These are phyloP conservation scores for Apiospora koreana DNA, from an alignment of 2,329 filamentous ascomycete species.

Conservation along the genomic window DNA sequence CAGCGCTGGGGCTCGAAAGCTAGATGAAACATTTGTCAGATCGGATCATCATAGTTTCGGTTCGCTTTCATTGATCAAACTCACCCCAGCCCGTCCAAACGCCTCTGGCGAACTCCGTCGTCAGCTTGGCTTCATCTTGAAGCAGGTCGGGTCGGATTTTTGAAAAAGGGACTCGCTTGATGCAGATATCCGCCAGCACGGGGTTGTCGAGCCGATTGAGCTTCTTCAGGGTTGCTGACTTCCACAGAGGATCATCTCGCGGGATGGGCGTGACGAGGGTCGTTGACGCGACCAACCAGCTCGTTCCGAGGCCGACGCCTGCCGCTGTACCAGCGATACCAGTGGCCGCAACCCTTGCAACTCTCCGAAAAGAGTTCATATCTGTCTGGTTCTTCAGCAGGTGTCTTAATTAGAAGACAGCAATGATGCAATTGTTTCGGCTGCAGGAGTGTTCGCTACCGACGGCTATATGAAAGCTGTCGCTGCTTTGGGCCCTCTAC, in stretches of 20 bases:
- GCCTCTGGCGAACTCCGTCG: slow-evolving; percentile 19
- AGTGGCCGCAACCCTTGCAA: not conserved
- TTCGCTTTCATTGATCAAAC: not conserved
- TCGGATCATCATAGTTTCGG: no score
- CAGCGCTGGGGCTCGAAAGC: slow-evolving; percentile 21
- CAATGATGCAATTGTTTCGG: no score
- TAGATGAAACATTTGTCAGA: not conserved
- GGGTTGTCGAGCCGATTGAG: slow-evolving; percentile 20
- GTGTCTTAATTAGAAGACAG: not conserved
- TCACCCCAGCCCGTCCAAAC: slow-evolving; percentile 22
- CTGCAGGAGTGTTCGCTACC: no score
- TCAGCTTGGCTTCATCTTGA: slow-evolving; percentile 19
- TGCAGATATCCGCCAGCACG: slow-evolving; percentile 17
- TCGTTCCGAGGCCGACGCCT: slow-evolving; percentile 1
- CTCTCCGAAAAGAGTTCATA: slow-evolving; percentile 12
- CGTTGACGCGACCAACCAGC: slow-evolving; percentile 18
- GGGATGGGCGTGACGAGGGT: slow-evolving; percentile 18
- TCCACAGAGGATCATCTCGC: slow-evolving; percentile 18
- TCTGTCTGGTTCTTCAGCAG: not conserved
- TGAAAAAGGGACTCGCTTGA: slow-evolving; percentile 20
- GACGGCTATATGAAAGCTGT: not conserved
- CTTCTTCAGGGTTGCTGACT: slow-evolving; percentile 13
- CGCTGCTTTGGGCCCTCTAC: not conserved
- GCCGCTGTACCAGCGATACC: slow-evolving; percentile 5
- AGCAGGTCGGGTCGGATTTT: slow-evolving; percentile 21